Conservation (phyloP, 331 rosid genomes). For the Erythrophleum ivorense region DNA sequence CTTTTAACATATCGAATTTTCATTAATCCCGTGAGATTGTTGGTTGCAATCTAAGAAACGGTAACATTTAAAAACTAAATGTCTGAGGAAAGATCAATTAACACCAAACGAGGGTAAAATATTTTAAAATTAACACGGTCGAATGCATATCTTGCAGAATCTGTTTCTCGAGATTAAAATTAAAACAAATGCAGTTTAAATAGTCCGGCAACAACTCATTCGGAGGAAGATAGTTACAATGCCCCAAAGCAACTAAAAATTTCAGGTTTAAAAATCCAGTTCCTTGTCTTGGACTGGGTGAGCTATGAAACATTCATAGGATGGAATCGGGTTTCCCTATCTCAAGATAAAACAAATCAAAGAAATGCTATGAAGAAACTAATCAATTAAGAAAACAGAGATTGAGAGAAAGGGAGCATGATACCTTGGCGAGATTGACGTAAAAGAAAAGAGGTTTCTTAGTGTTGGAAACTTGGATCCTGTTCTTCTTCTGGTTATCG, state of each 20-base stretch:
- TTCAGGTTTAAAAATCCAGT: too few relatives aligned
- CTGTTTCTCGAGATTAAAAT: background rate
- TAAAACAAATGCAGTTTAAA: background rate
- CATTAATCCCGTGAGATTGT: background rate
- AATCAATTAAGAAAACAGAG: background rate
- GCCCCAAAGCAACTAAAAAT: too few relatives aligned
- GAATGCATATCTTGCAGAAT: background rate
- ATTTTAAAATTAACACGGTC: background rate
- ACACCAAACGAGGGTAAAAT: too few relatives aligned
- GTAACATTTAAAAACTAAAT: background rate
- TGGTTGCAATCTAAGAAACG: background rate
- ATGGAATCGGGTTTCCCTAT: too few relatives aligned
- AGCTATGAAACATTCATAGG: too few relatives aligned
- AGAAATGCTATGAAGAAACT: background rate
- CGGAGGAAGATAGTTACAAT: too few relatives aligned
- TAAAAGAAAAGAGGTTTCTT: constrained; percentile 25
- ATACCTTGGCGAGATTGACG: constrained; percentile 22
- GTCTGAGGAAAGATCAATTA: background rate
- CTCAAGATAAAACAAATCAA: background rate
- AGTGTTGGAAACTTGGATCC: constrained; percentile 28
- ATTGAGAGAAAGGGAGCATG: too few relatives aligned
- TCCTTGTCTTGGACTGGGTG: too few relatives aligned
- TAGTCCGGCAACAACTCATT: too few relatives aligned
- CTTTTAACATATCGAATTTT: background rate
- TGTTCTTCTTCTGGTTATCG: constrained; percentile 3